A percentile compares a stretch with the other conserved stretches of the same genome.
Conservation (phyloP, 2,329 filamentous ascomycete genomes). For the Verticillium longisporum region DNA sequence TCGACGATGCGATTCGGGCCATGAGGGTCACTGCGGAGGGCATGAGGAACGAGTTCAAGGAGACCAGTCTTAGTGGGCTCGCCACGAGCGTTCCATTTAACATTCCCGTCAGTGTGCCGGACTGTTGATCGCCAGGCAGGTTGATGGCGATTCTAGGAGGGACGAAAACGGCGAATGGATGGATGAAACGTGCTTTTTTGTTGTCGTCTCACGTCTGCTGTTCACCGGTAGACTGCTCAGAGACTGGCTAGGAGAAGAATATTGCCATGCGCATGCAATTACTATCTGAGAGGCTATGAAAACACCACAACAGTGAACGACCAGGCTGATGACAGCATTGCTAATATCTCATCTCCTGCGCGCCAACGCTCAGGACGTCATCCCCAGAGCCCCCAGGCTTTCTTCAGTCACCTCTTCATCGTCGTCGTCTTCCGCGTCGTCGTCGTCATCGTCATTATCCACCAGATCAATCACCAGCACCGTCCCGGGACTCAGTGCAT, state of each 20-base stretch:
- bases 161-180: too few species aligned
- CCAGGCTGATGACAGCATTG: too few species aligned
- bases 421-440: slow-evolving; percentile 5
- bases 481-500: slow-evolving; percentile 12
- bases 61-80: slow-evolving; percentile 41
- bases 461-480: slow-evolving; percentile 15
- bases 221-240: too few species aligned
- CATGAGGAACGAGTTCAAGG: slow-evolving; percentile 47
- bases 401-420: slow-evolving; percentile 9
- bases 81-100: slow-evolving; percentile 43
- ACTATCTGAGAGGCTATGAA: too few species aligned
- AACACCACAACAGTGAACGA: too few species aligned
- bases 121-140: slow-evolving; percentile 26
- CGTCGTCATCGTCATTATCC: slow-evolving; percentile 9
- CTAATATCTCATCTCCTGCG: background rate
- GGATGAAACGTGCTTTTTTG: too few species aligned
- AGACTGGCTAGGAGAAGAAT: too few species aligned
- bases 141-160: too few species aligned
- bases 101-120: slow-evolving; percentile 45
- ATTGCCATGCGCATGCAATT: too few species aligned
- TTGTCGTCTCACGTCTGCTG: too few species aligned
- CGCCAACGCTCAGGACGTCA: background rate
- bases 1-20: slow-evolving; percentile 43
- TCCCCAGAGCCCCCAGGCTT: slow-evolving; percentile 3
- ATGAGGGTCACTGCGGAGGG: slow-evolving; percentile 44